phyloP scores from a whole-genome alignment of 768 basidiomycete genomes.

The Calvatia gigantea region DNA sequence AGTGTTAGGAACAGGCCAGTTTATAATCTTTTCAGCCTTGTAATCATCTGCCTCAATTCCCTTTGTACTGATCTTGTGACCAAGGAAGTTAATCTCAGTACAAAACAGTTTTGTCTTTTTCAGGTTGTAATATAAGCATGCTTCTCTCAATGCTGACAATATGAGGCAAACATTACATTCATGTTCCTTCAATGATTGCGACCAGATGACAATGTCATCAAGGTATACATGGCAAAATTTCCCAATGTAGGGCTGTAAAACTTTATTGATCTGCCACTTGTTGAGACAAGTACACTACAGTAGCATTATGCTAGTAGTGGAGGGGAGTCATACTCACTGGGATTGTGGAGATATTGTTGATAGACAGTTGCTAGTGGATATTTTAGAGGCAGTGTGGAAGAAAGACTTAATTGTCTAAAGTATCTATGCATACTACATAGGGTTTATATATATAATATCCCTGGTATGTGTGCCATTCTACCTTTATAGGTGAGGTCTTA shows the following conservation, averaged over 20 bases:
- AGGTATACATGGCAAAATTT: conserved; percentile 23
- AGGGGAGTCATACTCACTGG: too few species aligned
- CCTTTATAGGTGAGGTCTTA: too few species aligned
- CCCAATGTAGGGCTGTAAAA: conserved; percentile 19
- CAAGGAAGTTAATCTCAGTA: conserved; percentile 24
- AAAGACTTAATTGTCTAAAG: too few species aligned
- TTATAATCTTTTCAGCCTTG: conserved; percentile 20
- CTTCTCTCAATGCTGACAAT: conserved; percentile 7
- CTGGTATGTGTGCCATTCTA: too few species aligned
- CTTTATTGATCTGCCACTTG: conserved; percentile 23
- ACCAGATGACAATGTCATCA: conserved; percentile 25
- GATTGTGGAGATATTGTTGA: too few species aligned
- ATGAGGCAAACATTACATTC: neutral
- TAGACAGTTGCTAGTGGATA: too few species aligned
- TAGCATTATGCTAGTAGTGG: too few species aligned
- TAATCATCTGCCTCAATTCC: conserved; percentile 20
- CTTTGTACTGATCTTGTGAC: conserved; percentile 30
- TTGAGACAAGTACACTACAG: too few species aligned
- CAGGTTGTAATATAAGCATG: conserved; percentile 8
- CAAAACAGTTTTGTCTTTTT: conserved; percentile 20
- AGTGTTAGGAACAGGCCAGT: conserved; percentile 19
- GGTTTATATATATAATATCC: too few species aligned
- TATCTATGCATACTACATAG: too few species aligned
- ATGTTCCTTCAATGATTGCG: conserved; percentile 15
- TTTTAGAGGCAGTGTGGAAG: too few species aligned